Evolutionary conservation across 2,329 filamentous ascomycete genomes (phyloP).

Genomic region (Paecilomyces sp.): DNA sequence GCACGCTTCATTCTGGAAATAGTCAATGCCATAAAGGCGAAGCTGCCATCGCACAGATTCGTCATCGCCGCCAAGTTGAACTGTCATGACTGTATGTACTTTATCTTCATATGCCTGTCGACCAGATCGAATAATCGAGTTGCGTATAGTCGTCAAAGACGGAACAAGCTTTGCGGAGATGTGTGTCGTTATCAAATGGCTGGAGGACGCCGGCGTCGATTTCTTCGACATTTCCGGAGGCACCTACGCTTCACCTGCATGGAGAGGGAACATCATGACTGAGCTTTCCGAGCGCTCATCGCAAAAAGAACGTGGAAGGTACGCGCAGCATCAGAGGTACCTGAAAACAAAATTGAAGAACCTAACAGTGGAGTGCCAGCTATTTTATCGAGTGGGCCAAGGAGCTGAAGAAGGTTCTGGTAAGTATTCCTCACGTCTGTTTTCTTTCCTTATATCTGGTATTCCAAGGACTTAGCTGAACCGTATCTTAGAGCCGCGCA

Average conservation of each 20-base stretch:
- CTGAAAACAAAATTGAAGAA: neutral
- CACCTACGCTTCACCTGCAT: conserved; percentile 13
- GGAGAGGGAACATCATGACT: conserved; percentile 49
- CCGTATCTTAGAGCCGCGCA: conserved; percentile 9
- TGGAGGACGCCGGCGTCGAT: conserved; percentile 15
- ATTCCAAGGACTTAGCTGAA: too few species aligned
- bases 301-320: conserved; percentile 11
- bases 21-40: conserved; percentile 11
- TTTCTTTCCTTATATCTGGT: too few species aligned
- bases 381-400: conserved; percentile 14
- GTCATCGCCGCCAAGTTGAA: conserved; percentile 12
- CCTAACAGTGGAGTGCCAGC: neutral
- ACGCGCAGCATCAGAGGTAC: neutral
- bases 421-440: neutral
- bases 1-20: conserved; percentile 14
- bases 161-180: conserved; percentile 13
- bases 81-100: conserved; percentile 9
- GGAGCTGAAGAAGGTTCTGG: conserved; percentile 11
- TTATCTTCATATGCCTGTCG: too few species aligned
- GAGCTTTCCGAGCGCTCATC: conserved; percentile 58
- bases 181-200: conserved; percentile 15
- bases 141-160: conserved; percentile 10
- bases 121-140: too few species aligned
- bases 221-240: conserved; percentile 16
- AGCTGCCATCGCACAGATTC: conserved; percentile 8